Percentiles rank a stretch among this genome's conserved stretches.
These are phyloP conservation scores for Tuber brumale DNA, from an alignment of 495 filamentous ascomycete species.

Conservation along the genomic window DNA sequence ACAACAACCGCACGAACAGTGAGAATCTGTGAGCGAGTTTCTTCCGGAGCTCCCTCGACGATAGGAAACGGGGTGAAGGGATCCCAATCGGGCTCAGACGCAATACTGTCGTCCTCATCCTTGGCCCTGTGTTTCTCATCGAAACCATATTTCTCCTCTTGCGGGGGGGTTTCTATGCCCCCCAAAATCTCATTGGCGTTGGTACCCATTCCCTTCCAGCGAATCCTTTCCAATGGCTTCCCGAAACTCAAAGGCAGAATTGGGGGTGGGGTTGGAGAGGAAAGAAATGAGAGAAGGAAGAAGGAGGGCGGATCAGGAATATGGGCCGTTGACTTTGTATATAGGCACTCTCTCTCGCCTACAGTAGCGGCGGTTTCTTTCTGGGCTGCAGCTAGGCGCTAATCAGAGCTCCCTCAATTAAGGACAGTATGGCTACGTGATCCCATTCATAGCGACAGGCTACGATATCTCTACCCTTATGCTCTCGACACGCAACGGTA, in stretches of 20 bases:
- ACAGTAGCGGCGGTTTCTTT: neutral
- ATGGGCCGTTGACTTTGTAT: neutral
- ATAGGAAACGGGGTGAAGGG: slow-evolving; percentile 49
- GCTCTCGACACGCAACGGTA: slow-evolving; percentile 9
- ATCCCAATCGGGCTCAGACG: slow-evolving; percentile 35
- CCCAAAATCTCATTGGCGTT: slow-evolving; percentile 19
- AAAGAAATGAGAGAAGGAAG: neutral
- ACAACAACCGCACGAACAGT: slow-evolving; percentile 54
- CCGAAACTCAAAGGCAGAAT: neutral
- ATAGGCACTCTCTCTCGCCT: neutral
- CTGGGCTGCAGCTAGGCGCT: neutral
- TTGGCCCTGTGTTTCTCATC: slow-evolving; percentile 27
- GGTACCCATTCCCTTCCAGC: slow-evolving; percentile 19
- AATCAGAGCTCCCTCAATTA: neutral
- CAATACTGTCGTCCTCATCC: slow-evolving; percentile 19
- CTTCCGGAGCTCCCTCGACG: slow-evolving; percentile 45
- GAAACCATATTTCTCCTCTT: slow-evolving; percentile 1
- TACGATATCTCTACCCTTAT: slow-evolving; percentile 19
- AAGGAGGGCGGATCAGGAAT: slow-evolving; percentile 3
- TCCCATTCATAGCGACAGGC: neutral
- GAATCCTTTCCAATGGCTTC: neutral
- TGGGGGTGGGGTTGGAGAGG: slow-evolving; percentile 5
- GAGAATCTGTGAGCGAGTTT: slow-evolving; percentile 47
- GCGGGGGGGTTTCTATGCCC: slow-evolving; percentile 2
- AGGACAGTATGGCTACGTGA: neutral